Evolutionary conservation across 495 filamentous ascomycete species (phyloP).

Genomic region (Annulohypoxylon moriforme): DNA sequence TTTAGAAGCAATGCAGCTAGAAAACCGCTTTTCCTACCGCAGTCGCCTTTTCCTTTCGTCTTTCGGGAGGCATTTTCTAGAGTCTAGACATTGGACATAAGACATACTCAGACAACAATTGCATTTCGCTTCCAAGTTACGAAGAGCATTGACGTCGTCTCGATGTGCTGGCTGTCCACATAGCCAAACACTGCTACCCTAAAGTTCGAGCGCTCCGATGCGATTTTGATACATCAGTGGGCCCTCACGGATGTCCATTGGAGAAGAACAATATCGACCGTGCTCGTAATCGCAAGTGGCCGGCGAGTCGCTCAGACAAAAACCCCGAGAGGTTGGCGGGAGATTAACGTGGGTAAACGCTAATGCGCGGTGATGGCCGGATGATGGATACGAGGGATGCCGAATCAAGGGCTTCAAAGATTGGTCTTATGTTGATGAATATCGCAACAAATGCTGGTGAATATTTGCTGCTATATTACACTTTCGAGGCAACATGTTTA

Average conservation of each 20-base stretch:
- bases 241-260: slow-evolving; percentile 38
- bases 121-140: neutral
- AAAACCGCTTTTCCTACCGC: slow-evolving; percentile 9
- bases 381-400: slow-evolving; percentile 34
- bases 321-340: neutral
- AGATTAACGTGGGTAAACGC: slow-evolving; percentile 9
- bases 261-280: slow-evolving; percentile 21
- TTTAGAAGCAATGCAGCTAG: slow-evolving; percentile 14
- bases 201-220: slow-evolving; percentile 24
- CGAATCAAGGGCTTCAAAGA: slow-evolving; percentile 11
- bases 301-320: slow-evolving; percentile 7
- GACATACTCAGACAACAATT: neutral
- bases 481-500: neutral
- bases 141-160: neutral
- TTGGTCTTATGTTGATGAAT: slow-evolving; percentile 7
- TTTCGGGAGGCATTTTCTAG: neutral
- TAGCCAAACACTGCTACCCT: slow-evolving; percentile 13
- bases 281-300: slow-evolving; percentile 22
- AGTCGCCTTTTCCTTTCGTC: neutral
- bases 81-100: neutral
- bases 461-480: neutral
- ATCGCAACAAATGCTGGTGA: neutral
- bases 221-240: slow-evolving; percentile 7
- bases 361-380: slow-evolving; percentile 28
- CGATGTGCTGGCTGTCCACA: neutral